Conservation (phyloP, 2,329 filamentous ascomycete species). For the Alternaria triticina region DNA sequence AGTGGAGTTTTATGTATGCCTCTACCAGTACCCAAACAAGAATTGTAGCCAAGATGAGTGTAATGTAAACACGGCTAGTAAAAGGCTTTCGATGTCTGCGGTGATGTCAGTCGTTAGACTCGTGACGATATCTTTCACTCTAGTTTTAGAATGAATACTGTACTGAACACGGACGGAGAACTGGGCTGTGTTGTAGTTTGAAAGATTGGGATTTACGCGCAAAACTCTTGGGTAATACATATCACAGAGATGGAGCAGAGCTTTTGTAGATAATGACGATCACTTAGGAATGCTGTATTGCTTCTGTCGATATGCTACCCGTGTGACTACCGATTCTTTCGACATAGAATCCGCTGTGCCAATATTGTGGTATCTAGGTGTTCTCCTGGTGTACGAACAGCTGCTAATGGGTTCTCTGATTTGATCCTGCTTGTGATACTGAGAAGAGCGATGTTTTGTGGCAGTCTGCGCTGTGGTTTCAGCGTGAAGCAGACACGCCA, state of each 20-base stretch:
- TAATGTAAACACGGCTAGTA: not conserved
- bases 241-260: not conserved
- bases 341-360: not conserved
- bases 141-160: not conserved
- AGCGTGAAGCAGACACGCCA: not conserved
- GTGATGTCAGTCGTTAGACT: not conserved
- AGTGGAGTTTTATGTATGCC: not conserved
- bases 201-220: not conserved
- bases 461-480: not conserved
- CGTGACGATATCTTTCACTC: not conserved
- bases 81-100: not conserved
- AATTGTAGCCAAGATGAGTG: not conserved
- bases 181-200: not conserved
- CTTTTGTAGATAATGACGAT: not conserved
- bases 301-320: not conserved
- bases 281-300: not conserved
- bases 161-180: not conserved
- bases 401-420: not conserved
- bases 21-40: accelerated
- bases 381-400: not conserved
- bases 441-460: not conserved
- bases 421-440: not conserved
- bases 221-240: not conserved
- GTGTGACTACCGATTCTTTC: not conserved
- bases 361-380: too few relatives aligned